A percentile compares a stretch with the other conserved stretches of the same genome.
phyloP scores from a whole-genome alignment of 2,329 filamentous ascomycete species.

The Fusarium drepaniforme region DNA sequence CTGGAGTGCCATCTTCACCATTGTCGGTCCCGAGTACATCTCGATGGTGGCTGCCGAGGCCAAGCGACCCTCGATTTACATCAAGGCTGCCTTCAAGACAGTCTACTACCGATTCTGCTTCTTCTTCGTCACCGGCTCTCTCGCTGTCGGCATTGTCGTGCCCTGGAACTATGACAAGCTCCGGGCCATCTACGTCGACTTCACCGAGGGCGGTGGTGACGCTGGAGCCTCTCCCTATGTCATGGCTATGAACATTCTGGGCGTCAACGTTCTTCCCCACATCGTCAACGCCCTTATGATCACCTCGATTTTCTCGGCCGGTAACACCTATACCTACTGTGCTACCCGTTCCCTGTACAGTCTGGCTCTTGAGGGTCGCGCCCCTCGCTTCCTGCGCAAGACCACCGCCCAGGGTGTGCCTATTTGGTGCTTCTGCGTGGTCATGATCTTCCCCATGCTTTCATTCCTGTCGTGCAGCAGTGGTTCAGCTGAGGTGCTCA shows the following conservation, averaged over 20 bases:
- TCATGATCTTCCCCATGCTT: conserved; percentile 66
- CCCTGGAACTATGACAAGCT: conserved; percentile 73
- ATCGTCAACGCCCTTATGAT: conserved; percentile 67
- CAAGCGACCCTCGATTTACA: conserved; percentile 70
- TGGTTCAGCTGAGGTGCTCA: conserved; percentile 62
- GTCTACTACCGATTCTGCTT: conserved; percentile 79
- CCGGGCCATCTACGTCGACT: conserved; percentile 58
- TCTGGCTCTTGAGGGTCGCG: conserved; percentile 63
- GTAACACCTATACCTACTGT: conserved; percentile 66
- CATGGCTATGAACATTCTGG: conserved; percentile 70
- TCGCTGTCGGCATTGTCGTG: conserved; percentile 75
- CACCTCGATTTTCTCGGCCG: conserved; percentile 59
- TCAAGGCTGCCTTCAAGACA: conserved; percentile 78
- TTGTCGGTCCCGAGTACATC: conserved; percentile 77
- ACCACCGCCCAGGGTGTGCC: conserved; percentile 72
- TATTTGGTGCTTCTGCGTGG: conserved; percentile 67
- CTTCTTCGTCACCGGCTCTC: conserved; percentile 78
- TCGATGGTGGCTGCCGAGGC: conserved; percentile 78
- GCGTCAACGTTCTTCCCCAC: conserved; percentile 65
- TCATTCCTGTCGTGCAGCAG: conserved; percentile 65
- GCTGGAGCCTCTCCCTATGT: conserved; percentile 73
- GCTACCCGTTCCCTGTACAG: conserved; percentile 63
- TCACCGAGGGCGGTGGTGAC: conserved; percentile 52
- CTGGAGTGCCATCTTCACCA: conserved; percentile 73
- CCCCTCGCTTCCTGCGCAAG: conserved; percentile 65